Percentiles rank a stretch among this genome's conserved stretches.
These are phyloP conservation scores for Vigna reflexopilosa DNA, from an alignment of 306 rosid genomes.

Conservation along the genomic window DNA sequence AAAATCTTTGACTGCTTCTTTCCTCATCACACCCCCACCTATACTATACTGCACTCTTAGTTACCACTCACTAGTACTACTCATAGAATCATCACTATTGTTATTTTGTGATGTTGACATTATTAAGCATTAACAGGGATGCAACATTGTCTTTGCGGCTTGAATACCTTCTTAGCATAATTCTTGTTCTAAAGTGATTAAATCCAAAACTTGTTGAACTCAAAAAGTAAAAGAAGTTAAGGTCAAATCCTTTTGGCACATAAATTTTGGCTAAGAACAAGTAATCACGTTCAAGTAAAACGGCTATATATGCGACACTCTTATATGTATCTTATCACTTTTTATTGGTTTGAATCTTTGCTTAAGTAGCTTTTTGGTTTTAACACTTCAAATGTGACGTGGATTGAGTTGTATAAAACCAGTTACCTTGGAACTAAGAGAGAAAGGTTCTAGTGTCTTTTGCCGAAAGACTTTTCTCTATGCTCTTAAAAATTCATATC, in stretches of 20 bases:
- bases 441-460: slow-evolving; percentile 52
- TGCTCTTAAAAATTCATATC: slow-evolving; percentile 41
- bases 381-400: slow-evolving; percentile 56
- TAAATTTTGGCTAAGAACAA: slow-evolving; percentile 32
- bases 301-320: slow-evolving; percentile 33
- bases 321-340: slow-evolving; percentile 2
- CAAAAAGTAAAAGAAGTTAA: slow-evolving; percentile 5
- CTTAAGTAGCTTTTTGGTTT: slow-evolving; percentile 54
- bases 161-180: neutral
- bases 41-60: too few relatives aligned
- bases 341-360: slow-evolving; percentile 48
- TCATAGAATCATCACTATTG: too few relatives aligned
- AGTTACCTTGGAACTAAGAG: slow-evolving; percentile 41
- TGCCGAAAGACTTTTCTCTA: slow-evolving; percentile 76
- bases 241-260: slow-evolving; percentile 51
- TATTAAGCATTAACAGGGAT: neutral
- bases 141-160: neutral
- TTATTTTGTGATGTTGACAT: neutral
- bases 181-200: slow-evolving; percentile 2
- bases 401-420: slow-evolving; percentile 58
- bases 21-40: slow-evolving; percentile 33
- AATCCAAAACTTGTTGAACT: slow-evolving; percentile 17
- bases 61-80: too few relatives aligned
- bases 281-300: slow-evolving; percentile 48
- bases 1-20: slow-evolving; percentile 83